Base-by-base conservation (phyloP, 768 basidiomycete species). In the Sistotremastrum suecicum region DNA sequence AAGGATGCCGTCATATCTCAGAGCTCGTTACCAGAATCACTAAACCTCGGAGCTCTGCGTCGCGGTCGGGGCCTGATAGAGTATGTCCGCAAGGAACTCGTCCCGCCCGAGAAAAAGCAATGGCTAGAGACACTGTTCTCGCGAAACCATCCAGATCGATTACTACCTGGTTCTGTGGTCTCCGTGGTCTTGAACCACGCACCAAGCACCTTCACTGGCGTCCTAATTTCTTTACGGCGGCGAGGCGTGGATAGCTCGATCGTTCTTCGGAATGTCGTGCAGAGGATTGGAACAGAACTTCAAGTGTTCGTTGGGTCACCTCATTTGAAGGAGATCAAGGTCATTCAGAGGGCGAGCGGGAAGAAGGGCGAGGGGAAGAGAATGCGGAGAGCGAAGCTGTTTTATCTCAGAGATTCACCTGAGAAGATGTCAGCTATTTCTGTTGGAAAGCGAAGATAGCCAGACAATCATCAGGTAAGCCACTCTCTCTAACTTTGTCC, bases 261-360 rank as follows among this genome's bases (percentile, higher is more conserved):
- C 58, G 69, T 80, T 44, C 65, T 98, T 43, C 75, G 94, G 51
- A 97, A 97, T 63, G 76, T 95, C 52, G 74, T 98, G 44, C 83
- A 88, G 55, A 74, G 89, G 51, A 88, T 83, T 8, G 92, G 91
- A 8, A 83, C 95, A 36, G 94, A 97, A 69, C 82, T 88, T 82
- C 83, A 82, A 57, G 85, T 88, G 66, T 90, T 82, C 60, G 77
- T 80, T 51, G 78, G 76, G 56, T 86, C 83, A 43, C 92, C 94
- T 31, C 75, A 87, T 58, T 56, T 98, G 63, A 88, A 86, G 69
- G 79, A 83, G 46, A 83, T 98, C 63, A 79, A 80, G 63, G 66
- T 97, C 49, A 65, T 91, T 48, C 73, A 76, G 63, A 67, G 64
- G 52, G 79, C 82, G 46, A 63, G 64, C 12, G 56, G 53, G n/a